Base-by-base conservation (phyloP, 768 basidiomycete genomes). In the Pisolithus marmoratus region DNA sequence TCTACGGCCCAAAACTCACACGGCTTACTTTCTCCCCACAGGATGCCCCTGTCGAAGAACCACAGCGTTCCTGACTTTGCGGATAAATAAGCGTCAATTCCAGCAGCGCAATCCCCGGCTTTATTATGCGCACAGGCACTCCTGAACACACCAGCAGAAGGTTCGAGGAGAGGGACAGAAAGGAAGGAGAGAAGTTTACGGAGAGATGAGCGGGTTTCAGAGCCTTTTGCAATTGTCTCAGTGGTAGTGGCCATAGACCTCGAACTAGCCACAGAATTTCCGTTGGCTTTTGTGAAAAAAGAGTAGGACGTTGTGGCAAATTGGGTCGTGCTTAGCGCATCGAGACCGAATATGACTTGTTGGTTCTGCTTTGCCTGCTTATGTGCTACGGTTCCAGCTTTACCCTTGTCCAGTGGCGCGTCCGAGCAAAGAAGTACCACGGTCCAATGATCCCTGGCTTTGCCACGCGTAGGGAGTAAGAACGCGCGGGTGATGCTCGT, bases 1-100 rank as follows among this genome's bases (percentile, higher is more conserved):
- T 74, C 71, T 22, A 85, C 66, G 3, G 82, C 68, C 82, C 87
- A 90, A 60, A 87, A 90, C 57, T 87, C 84, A 60, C 84, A 87
- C 2, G 86, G 86, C 56, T 85, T 85, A 60, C 78, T 80, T 62
- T 88, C 83, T 22, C 84, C 86, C 79, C 84, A 85, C 8, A 90
- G 74, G 15, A 90, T 74, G 6, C 87, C 88, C 22, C 72, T 70
- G 38, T 74, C 68, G 43, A 84, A 72, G 72, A 90, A 90, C 83
- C 87, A 87, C 38, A 90, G 69, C 43, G 75, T 83, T 1, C 86
- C 86, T 2, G 74, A 64, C 62, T 87, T 89, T 1, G 87, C 86
- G n/a, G 78, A 78, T 27, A 83, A 78, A 64, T 85, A 83, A 5
- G 85, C 85, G 50, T 85, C 80, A 23, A 87, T 68, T 0, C 85